Conservation (phyloP, 768 basidiomycete genomes). For the Nidula microcarpa region DNA sequence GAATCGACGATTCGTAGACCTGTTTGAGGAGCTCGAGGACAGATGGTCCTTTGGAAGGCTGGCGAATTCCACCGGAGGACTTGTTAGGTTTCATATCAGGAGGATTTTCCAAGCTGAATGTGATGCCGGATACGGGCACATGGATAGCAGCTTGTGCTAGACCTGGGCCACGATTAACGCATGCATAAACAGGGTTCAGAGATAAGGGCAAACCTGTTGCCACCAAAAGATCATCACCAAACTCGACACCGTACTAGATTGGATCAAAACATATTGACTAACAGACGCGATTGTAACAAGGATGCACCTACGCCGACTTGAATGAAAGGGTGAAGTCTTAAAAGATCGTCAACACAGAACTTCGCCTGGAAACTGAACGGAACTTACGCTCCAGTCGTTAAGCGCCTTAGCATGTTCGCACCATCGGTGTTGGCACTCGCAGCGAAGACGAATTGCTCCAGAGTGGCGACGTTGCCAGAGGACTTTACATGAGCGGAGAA, state of each 20-base stretch:
- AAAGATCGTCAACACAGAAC: not conserved
- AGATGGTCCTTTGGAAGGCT: conserved; percentile 22
- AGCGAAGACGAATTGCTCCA: conserved; percentile 49
- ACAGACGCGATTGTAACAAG: not conserved
- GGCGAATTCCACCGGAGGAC: not conserved
- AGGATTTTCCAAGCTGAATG: not conserved
- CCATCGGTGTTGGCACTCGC: conserved; percentile 27
- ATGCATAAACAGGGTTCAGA: not conserved
- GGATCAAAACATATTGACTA: not conserved
- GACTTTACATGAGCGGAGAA: conserved; percentile 35
- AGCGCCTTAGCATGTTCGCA: conserved; percentile 28
- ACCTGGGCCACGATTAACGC: conserved; percentile 19
- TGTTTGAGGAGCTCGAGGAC: conserved; percentile 49
- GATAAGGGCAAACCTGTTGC: conserved; percentile 35
- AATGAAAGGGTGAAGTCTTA: conserved; percentile 53
- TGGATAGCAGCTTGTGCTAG: conserved; percentile 50
- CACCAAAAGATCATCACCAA: conserved; percentile 44
- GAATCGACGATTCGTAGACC: conserved; percentile 43
- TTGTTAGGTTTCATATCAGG: not conserved
- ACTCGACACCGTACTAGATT: conserved; percentile 48
- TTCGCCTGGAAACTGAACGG: not conserved
- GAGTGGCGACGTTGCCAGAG: conserved; percentile 29
- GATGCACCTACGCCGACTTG: conserved; percentile 39
- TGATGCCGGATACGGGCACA: conserved; percentile 14
- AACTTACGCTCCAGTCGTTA: conserved; percentile 31